Base-by-base conservation (phyloP, 208 protist species). In the Acanthamoeba lenticulata region DNA sequence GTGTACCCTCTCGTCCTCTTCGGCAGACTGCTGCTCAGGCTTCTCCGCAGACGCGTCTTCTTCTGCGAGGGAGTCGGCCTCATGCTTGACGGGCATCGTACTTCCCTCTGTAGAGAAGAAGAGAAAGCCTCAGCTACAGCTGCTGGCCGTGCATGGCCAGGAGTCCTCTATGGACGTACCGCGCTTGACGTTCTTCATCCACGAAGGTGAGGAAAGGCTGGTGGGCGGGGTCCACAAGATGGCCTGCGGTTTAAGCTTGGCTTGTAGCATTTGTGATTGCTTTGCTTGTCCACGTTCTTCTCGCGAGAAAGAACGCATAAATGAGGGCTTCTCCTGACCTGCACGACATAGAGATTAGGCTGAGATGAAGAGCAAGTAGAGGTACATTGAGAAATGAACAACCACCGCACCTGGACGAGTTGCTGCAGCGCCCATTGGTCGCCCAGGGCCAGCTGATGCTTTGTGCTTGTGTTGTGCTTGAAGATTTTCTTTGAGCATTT, bases 401-500 rank as follows among this genome's bases (percentile, higher is more conserved):
- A 27, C 21, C 11, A 60, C 11, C 21, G 11, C 21, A 83, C 72
- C 72, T 83, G 72, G 72, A 34, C 72, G 72, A 0, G 72, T n/a
- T 19, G 72, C 40, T 27, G 40, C 34, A 49, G 72, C 11, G 49
- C 38, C 38, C 32, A 32, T 21, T 52, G 34, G 42, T 24, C 72
- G 72, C 13, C 72, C 72, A 7, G 40, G 40, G 65, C 65, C 65
- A 15, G 42, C 27, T 44, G 36, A 52, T 44, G 72, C 72, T 24
- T 44, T 52, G 40, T 83, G 15, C 40, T 32, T 47, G 40, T 83
- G 72, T 17, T 77, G 29, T 11, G 42, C 34, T 34, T 83, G 72
- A 83, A 83, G 72, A 83, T 83, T 83, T 40, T 83, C 72, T 40
- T 83, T 83, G 72, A 83, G 72, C 72, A 83, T 83, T 21, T 83